Conservation (phyloP, 75 land plant species). For the Ceratopteris richardii region DNA sequence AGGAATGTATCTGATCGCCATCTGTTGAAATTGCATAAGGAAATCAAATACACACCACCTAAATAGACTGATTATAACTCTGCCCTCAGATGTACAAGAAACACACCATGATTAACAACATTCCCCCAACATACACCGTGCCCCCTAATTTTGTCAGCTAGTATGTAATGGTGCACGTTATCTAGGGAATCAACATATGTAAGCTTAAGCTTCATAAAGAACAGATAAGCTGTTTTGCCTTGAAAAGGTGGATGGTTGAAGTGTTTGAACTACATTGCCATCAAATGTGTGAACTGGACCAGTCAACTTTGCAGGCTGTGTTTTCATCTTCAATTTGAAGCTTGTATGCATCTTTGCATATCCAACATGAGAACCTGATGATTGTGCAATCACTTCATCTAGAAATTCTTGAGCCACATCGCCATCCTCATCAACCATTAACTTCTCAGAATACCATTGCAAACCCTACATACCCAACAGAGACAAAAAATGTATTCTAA, state of each 20-base stretch:
- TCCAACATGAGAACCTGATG: background rate
- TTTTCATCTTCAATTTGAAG: conserved; percentile 13
- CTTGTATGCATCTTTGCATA: conserved; percentile 2
- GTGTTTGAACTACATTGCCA: conserved; percentile 21
- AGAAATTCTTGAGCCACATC: conserved; percentile 38
- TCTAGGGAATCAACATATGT: too few species aligned
- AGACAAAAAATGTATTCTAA: background rate
- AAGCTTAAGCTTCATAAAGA: too few species aligned
- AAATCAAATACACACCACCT: too few species aligned
- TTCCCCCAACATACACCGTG: too few species aligned
- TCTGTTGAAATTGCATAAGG: too few species aligned
- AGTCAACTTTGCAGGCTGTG: conserved; percentile 23
- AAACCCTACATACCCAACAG: conserved; percentile 18
- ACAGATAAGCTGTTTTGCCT: too few species aligned
- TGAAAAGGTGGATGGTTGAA: background rate
- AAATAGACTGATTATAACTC: too few species aligned
- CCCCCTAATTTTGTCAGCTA: too few species aligned
- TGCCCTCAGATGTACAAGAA: too few species aligned
- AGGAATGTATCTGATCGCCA: too few species aligned
- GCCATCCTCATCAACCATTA: conserved; percentile 32
- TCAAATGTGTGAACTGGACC: conserved; percentile 24
- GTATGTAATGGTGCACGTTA: too few species aligned
- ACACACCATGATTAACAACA: too few species aligned
- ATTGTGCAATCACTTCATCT: conserved; percentile 17
- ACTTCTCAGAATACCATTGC: conserved; percentile 29